Conservation (phyloP, 2,329 filamentous ascomycete species). For the Xylariaceae sp. region DNA sequence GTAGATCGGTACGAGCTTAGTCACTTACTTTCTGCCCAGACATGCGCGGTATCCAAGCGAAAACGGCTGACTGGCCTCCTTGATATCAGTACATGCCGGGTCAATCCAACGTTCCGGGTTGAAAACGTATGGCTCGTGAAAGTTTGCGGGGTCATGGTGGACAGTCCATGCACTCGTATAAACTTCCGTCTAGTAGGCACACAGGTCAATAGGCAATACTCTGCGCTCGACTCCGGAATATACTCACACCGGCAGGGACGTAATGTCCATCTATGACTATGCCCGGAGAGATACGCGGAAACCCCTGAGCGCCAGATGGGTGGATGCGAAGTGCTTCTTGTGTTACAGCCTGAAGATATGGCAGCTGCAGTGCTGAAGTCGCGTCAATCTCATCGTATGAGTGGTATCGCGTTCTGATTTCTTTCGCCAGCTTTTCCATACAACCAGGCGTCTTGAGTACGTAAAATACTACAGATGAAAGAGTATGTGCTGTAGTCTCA, state of each 20-base stretch:
- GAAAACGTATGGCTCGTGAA: conserved; percentile 9
- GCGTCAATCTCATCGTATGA: conserved; percentile 35
- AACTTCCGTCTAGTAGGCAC: conserved; percentile 10
- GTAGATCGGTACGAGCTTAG: not conserved
- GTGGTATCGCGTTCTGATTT: conserved; percentile 29
- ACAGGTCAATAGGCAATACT: not conserved
- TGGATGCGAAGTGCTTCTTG: conserved; percentile 28
- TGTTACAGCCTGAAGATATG: conserved; percentile 28
- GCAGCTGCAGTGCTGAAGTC: conserved; percentile 24
- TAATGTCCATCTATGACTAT: conserved; percentile 12
- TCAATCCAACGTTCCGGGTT: conserved; percentile 14
- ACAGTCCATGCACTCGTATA: conserved; percentile 20
- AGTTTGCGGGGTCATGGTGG: conserved; percentile 5
- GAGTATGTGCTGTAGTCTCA: conserved; percentile 16
- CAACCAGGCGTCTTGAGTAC: not conserved
- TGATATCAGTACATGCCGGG: conserved; percentile 2
- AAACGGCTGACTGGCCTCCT: conserved; percentile 21
- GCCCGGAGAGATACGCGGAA: conserved; percentile 32
- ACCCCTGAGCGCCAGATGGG: conserved; percentile 30
- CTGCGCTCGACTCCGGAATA: too few relatives aligned
- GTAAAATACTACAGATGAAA: conserved; percentile 17
- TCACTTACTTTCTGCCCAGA: conserved; percentile 16
- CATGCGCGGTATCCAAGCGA: conserved; percentile 7
- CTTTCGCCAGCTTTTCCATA: not conserved
- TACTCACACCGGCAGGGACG: not conserved